Conservation (phyloP, 2,329 filamentous ascomycete species). For the Penicillium verrucosum region DNA sequence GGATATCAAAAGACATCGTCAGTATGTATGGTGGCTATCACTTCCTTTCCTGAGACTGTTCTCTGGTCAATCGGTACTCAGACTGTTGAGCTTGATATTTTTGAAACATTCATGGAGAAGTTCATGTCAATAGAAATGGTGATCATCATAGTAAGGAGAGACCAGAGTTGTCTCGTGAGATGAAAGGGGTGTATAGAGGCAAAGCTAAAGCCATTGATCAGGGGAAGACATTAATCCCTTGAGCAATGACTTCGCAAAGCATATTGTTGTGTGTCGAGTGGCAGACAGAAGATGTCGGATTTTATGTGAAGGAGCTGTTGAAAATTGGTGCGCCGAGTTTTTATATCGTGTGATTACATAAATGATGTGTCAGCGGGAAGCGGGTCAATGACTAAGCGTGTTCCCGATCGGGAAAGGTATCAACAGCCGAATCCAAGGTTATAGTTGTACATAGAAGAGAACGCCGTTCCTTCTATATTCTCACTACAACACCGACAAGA, state of each 20-base stretch:
- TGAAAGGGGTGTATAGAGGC: background rate
- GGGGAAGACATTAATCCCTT: constrained; percentile 11
- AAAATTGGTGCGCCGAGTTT: constrained; percentile 2
- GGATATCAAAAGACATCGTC: background rate
- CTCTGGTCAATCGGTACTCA: constrained; percentile 21
- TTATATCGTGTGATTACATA: constrained; percentile 8
- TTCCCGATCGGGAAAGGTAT: background rate
- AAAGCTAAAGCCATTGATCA: background rate
- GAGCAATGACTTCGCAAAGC: background rate
- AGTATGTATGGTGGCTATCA: background rate
- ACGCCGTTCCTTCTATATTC: too few relatives aligned
- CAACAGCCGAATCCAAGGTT: background rate
- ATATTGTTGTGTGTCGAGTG: background rate
- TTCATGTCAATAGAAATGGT: constrained; percentile 25
- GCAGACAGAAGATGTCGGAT: background rate
- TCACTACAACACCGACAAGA: too few relatives aligned
- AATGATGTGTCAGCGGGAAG: background rate
- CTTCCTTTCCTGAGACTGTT: background rate
- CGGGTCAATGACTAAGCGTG: background rate
- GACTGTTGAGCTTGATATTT: constrained; percentile 35
- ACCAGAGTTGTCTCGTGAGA: constrained; percentile 2
- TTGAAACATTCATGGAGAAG: constrained; percentile 23
- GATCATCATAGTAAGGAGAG: constrained; percentile 27
- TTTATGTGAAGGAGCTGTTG: background rate
- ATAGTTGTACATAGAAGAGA: background rate